Percentiles rank a stretch among this genome's conserved stretches.
Evolutionary conservation across 495 filamentous ascomycete genomes (phyloP).

Genomic region (Penicillium atrosanguineum): DNA sequence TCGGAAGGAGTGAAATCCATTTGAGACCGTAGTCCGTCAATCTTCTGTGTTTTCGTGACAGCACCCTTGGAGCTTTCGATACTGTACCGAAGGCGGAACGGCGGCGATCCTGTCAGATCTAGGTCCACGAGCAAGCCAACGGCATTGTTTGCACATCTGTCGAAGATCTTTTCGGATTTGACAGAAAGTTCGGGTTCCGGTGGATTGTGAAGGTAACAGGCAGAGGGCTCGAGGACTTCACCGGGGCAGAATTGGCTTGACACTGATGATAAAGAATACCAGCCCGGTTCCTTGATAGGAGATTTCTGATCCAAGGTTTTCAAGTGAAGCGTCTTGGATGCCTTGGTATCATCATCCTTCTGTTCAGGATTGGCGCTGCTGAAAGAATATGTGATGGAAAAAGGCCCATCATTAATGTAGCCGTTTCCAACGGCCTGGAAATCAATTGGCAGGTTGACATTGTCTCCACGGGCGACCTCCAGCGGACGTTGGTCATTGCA

Average conservation of each 20-base stretch:
- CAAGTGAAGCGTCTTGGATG: slow-evolving; percentile 44
- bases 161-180: slow-evolving; percentile 73
- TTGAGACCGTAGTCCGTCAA: slow-evolving; percentile 70
- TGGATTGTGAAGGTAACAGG: slow-evolving; percentile 85
- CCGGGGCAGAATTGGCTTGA: slow-evolving; percentile 78
- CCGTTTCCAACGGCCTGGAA: slow-evolving; percentile 60
- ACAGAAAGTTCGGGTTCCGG: slow-evolving; percentile 78
- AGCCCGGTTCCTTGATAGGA: slow-evolving; percentile 69
- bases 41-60: slow-evolving; percentile 45
- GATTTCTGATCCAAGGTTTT: slow-evolving; percentile 37
- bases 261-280: slow-evolving; percentile 79
- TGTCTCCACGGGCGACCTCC: slow-evolving; percentile 71
- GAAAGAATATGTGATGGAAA: slow-evolving; percentile 55
- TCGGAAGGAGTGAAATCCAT: slow-evolving; percentile 76
- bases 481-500: slow-evolving; percentile 80
- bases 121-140: slow-evolving; percentile 85
- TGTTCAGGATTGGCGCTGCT: slow-evolving; percentile 53
- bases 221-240: slow-evolving; percentile 86
- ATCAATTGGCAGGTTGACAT: slow-evolving; percentile 66
- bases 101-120: slow-evolving; percentile 85
- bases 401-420: slow-evolving; percentile 42
- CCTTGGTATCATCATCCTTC: slow-evolving; percentile 55
- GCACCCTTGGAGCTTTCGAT: slow-evolving; percentile 58
- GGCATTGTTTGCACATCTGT: slow-evolving; percentile 91
- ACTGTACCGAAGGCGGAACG: slow-evolving; percentile 74